Evolutionary conservation across 2,329 filamentous ascomycete species (phyloP).

Genomic region (Elsinoe fawcettii): DNA sequence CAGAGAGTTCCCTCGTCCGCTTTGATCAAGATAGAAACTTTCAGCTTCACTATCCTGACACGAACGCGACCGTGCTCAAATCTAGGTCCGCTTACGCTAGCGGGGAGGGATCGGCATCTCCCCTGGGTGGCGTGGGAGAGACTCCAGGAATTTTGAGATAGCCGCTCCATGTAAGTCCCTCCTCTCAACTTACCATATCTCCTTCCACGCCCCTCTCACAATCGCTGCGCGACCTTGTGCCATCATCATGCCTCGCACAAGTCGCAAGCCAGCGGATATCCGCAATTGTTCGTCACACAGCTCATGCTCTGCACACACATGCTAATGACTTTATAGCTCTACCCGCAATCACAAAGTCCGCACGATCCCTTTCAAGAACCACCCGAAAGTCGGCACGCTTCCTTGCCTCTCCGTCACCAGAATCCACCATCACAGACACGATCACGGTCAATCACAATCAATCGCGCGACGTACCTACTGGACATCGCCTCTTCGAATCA

Average conservation of each 20-base stretch:
- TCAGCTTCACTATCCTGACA: not conserved
- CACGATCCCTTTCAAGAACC: not conserved
- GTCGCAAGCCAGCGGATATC: not conserved
- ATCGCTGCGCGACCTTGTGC: slow-evolving; percentile 3
- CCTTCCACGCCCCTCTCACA: not conserved
- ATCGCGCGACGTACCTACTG: not conserved
- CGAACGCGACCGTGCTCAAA: slow-evolving; percentile 4
- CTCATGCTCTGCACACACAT: too few species aligned
- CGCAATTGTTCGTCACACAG: slow-evolving; percentile 3
- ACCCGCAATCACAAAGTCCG: not conserved
- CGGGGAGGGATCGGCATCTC: slow-evolving; percentile 6
- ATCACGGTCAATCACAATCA: not conserved
- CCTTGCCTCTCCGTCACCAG: slow-evolving; percentile 5
- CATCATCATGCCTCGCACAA: slow-evolving; percentile 2
- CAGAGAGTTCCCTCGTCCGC: too few species aligned
- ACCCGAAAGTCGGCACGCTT: not conserved
- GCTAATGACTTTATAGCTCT: not conserved
- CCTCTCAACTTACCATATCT: not conserved
- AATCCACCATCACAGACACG: not conserved
- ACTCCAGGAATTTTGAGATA: slow-evolving; percentile 12
- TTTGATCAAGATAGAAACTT: too few species aligned
- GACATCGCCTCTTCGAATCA: not conserved
- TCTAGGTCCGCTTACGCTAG: slow-evolving; percentile 9
- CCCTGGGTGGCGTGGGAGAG: slow-evolving; percentile 7
- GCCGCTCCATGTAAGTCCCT: not conserved